These are phyloP conservation scores for Globisporangium sylvaticum DNA, from an alignment of 352 stramenopile species.

Conservation along the genomic window DNA sequence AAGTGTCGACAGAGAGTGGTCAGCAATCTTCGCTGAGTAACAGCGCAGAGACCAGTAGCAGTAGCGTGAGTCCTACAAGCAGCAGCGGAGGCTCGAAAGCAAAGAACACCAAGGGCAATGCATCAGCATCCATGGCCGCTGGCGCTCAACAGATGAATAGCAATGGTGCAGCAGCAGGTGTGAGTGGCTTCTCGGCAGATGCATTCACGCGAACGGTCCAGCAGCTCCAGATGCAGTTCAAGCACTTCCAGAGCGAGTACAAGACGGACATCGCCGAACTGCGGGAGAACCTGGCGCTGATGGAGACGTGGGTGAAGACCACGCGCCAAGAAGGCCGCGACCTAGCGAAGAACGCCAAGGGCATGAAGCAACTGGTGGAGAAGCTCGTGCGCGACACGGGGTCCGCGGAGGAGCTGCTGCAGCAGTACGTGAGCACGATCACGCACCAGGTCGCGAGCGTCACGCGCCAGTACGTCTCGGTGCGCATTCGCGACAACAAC, in stretches of 20 bases:
- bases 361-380: conserved; percentile 71
- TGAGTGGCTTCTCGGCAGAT: background rate
- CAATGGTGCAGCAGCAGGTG: background rate
- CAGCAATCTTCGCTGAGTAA: background rate
- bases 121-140: background rate
- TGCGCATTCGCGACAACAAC: conserved; percentile 82
- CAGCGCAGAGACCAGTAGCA: conserved; percentile 4
- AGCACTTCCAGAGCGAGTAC: conserved; percentile 35
- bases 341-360: conserved; percentile 42
- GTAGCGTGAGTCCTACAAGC: conserved; percentile 10
- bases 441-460: conserved; percentile 82
- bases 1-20: conserved; percentile 10
- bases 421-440: conserved; percentile 83
- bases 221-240: conserved; percentile 32
- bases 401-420: conserved; percentile 61
- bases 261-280: conserved; percentile 30
- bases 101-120: conserved; percentile 4
- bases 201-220: conserved; percentile 23
- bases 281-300: conserved; percentile 34
- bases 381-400: conserved; percentile 74
- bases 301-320: conserved; percentile 39
- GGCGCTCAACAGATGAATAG: background rate
- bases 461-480: conserved; percentile 74
- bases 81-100: background rate
- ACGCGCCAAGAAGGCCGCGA: conserved; percentile 41